Evolutionary conservation across 1,139 yeast genomes (phyloP).

Genomic region (Debaryomycetaceae sp.): DNA sequence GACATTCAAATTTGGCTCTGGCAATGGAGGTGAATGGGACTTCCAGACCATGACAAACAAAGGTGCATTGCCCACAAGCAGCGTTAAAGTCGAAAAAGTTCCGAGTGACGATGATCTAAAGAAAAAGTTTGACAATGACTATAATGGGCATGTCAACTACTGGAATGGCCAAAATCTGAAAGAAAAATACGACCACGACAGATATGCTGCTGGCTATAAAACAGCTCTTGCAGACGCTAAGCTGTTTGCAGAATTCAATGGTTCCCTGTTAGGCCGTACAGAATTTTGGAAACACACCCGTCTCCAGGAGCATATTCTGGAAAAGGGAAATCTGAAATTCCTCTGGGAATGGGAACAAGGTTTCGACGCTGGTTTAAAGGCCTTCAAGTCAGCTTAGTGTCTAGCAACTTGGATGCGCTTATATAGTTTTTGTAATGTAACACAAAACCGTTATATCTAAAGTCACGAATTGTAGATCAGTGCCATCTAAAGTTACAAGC

Average conservation of each 20-base stretch:
- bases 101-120: conserved; percentile 45
- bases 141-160: conserved; percentile 52
- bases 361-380: conserved; percentile 56
- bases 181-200: conserved; percentile 72
- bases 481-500: too few relatives aligned
- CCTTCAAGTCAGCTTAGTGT: conserved; percentile 14
- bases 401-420: not conserved
- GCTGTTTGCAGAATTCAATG: conserved; percentile 64
- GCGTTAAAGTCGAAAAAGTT: conserved; percentile 19
- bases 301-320: conserved; percentile 52
- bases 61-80: conserved; percentile 48
- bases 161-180: conserved; percentile 63
- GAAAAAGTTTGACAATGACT: conserved; percentile 35
- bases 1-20: conserved; percentile 84
- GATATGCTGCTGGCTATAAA: conserved; percentile 72
- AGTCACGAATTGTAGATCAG: too few relatives aligned
- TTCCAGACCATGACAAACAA: conserved; percentile 70
- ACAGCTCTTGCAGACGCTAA: conserved; percentile 72
- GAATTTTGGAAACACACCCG: conserved; percentile 60
- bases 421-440: too few relatives aligned
- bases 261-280: conserved; percentile 69
- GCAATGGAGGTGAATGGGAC: conserved; percentile 97
- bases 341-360: conserved; percentile 93
- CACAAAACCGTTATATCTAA: too few relatives aligned
- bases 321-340: conserved; percentile 52